Conservation (phyloP, 108 stramenopile genomes). For the Stephanodiscus triporus region DNA sequence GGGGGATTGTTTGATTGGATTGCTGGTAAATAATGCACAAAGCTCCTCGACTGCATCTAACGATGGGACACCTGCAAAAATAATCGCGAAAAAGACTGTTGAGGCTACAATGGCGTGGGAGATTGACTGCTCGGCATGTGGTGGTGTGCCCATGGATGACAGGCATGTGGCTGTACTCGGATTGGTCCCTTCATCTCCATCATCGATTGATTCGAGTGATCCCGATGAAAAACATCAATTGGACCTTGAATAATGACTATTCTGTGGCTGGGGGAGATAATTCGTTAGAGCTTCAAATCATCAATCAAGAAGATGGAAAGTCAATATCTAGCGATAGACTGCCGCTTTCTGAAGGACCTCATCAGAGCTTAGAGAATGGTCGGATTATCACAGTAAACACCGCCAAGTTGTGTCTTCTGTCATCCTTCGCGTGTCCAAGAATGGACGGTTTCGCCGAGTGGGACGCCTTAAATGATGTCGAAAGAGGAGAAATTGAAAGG, state of each 20-base stretch:
- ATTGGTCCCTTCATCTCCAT: conserved; percentile 46
- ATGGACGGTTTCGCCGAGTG: conserved; percentile 73
- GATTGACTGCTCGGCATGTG: conserved; percentile 82
- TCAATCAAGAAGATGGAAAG: conserved; percentile 60
- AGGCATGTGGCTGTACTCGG: conserved; percentile 81
- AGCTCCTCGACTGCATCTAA: conserved; percentile 11
- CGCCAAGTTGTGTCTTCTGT: conserved; percentile 52
- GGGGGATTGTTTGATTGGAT: conserved; percentile 87
- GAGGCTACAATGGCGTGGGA: conserved; percentile 88
- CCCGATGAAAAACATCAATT: conserved; percentile 8
- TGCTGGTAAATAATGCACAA: conserved; percentile 50
- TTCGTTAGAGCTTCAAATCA: conserved; percentile 72
- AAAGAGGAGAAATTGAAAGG: conserved; percentile 32
- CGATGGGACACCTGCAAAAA: conserved; percentile 19
- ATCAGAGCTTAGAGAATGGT: neutral
- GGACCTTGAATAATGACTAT: conserved; percentile 8
- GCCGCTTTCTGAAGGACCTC: conserved; percentile 15
- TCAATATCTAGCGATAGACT: conserved; percentile 42
- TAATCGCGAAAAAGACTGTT: conserved; percentile 48
- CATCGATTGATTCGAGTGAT: conserved; percentile 34
- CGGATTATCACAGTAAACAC: conserved; percentile 42
- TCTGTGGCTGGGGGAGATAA: conserved; percentile 48
- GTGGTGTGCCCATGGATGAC: conserved; percentile 71
- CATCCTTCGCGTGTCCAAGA: conserved; percentile 64
- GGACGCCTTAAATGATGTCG: conserved; percentile 46